A percentile compares a stretch with the other conserved stretches of the same genome.
phyloP scores from a whole-genome alignment of 805 yeast genomes.

The Saccharomycopsis sp. region DNA sequence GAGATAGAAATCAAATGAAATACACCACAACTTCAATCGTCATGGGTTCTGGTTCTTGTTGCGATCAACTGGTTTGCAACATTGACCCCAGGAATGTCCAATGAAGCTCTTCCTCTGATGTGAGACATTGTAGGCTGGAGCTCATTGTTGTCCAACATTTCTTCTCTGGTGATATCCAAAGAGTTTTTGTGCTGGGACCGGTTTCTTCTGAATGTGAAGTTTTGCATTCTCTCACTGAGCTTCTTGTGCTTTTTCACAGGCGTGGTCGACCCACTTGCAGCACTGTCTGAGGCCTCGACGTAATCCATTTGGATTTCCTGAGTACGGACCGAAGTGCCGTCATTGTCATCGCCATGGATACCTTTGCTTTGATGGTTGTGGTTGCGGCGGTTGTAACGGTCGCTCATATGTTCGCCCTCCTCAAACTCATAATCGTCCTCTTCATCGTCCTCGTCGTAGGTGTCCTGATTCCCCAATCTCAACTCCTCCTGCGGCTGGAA shows the following conservation, averaged over 20 bases:
- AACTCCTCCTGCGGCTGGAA: not conserved
- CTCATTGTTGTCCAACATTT: conserved; percentile 17
- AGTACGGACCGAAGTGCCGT: conserved; percentile 1
- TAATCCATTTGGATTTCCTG: conserved; percentile 20
- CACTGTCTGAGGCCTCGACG: no score
- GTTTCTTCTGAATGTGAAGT: not conserved
- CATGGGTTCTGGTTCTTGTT: not conserved
- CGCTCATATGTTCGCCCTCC: conserved; percentile 1
- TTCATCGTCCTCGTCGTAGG: conserved; percentile 2
- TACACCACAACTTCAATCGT: not conserved
- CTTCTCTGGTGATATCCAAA: conserved; percentile 16
- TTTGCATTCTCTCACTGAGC: not conserved
- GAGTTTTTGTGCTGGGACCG: conserved; percentile 7
- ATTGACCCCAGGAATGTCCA: conserved; percentile 20
- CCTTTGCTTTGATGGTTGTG: no score
- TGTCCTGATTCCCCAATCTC: not conserved
- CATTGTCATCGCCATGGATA: not conserved
- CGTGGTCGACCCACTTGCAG: no score
- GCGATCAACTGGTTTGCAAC: conserved; percentile 15
- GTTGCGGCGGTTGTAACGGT: conserved; percentile 1
- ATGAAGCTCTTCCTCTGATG: conserved; percentile 18
- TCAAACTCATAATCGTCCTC: not conserved
- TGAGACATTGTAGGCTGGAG: conserved; percentile 12
- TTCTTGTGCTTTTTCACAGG: not conserved
- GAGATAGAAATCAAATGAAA: no score